These are phyloP conservation scores for Sporothrix inflata DNA, from an alignment of 2,329 filamentous ascomycete genomes.

Conservation along the genomic window DNA sequence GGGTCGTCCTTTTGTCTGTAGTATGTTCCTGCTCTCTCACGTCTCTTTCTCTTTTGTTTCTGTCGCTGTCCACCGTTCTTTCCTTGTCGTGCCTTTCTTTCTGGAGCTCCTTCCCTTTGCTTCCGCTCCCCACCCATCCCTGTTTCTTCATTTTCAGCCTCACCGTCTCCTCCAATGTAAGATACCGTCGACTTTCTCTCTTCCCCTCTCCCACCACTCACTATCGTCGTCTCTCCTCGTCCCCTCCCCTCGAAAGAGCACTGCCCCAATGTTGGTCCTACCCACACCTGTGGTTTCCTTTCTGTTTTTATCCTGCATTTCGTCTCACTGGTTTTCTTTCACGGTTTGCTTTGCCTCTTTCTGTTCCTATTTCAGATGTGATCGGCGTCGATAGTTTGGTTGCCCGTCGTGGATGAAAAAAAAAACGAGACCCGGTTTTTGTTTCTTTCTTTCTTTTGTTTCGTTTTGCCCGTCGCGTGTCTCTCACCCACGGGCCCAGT, in stretches of 20 bases:
- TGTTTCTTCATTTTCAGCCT: conserved; percentile 26
- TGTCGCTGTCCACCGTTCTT: neutral
- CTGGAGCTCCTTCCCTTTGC: neutral
- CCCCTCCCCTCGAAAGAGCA: neutral
- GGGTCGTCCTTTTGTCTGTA: neutral
- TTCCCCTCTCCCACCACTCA: neutral
- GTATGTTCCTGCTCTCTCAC: neutral
- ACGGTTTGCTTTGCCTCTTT: conserved; percentile 9
- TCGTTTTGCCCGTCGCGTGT: neutral
- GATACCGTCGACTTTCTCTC: neutral
- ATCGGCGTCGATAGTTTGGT: neutral
- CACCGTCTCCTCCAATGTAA: conserved; percentile 21
- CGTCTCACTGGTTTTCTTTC: neutral
- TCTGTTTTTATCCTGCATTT: conserved; percentile 7
- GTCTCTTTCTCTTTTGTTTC: neutral
- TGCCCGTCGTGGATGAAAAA: neutral
- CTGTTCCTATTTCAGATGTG: neutral
- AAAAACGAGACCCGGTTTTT: neutral
- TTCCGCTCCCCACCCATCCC: neutral
- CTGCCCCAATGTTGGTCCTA: conserved; percentile 22
- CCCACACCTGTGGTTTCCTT: conserved; percentile 13
- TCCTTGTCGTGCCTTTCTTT: neutral
- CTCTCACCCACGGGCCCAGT: neutral
- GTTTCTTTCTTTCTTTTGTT: neutral
- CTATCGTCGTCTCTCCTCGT: neutral